Base-by-base conservation (phyloP, 768 basidiomycete genomes). In the Boletus reticulatus region DNA sequence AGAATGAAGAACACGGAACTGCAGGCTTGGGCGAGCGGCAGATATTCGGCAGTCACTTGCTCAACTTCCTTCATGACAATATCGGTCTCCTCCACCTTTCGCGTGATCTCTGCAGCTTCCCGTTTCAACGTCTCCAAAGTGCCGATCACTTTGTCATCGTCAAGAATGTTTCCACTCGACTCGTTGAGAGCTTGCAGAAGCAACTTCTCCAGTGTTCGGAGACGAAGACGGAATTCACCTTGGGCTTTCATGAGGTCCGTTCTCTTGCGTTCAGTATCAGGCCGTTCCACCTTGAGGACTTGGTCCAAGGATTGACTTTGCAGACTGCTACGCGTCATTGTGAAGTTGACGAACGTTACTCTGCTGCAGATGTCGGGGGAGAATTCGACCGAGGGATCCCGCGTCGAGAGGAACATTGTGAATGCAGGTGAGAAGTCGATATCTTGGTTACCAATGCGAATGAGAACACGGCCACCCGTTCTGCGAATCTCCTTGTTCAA, bases 361-460 rank as follows among this genome's bases (percentile, higher is more conserved):
- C 97, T 85, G 78, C 94, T 96, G 79, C 96, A 98, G 63, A 99
- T 95, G 70, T 99, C 97, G 4, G 97, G 94, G 13, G 96, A 92
- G 74, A 99, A 98, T 65, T 98, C 94, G 58, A 97, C 89, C 0
- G 96, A 96, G 3, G 97, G 95, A 71, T 99, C 95, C 20, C 97
- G 79, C 12, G 97, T 99, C 2, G 96, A 92, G 43, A 99, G 80
- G 84, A 99, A 99, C 93, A 99, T 95, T 6, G 93, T 97, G 80
- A 99, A 99, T n/a, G 97, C 88, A 7, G 97, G 97, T 0, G 97
- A 99, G 71, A 98, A 98, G 70, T 99, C 97, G 71, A 99, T 98
- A 62, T 99, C 97, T 75, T 99, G 97, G 67, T 82, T 98, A 5
- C 97, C 96, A 20, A 98, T 78, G 37, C 97, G 92, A 59, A 99